Base-by-base conservation (phyloP, 129 eudicot species). In the Artemisia argyi region DNA sequence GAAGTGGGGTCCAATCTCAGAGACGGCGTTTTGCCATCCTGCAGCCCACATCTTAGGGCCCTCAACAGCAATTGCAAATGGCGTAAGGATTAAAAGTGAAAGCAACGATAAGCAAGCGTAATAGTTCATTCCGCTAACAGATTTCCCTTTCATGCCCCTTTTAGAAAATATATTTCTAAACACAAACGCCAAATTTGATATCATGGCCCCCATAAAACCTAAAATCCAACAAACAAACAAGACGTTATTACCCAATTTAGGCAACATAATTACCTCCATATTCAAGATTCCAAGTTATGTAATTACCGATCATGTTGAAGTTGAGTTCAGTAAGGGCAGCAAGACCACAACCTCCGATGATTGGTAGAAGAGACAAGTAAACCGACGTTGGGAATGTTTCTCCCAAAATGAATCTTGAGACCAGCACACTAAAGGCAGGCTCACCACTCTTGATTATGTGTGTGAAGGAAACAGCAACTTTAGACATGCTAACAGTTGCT, bases 401-500 rank as follows among this genome's bases (percentile, higher is more conserved):
- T 7, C 96, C 91, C 20, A 88, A 60, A 14, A 88, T 18, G 46
- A 85, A 81, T 12, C 84, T 74, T 18, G 96, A 88, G 32, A 88
- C 96, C 79, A 85, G 66, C 35, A 85, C 91, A 47, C 88, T 88
- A 65, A 88, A 88, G 69, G 95, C 95, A 7, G 95, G 95, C 53
- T 88, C 90, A 11, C 90, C 82, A 9, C 95, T 88, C 78, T 88
- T 88, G 70, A 88, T 88, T 30, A 85, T 85, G 76, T 88, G 95
- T 44, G 95, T 85, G 65, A 88, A 88, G 35, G 95, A 88, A 73
- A 88, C 95, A 11, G 95, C 86, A 19, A 85, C 95, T 65, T 88
- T 88, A 5, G 96, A 88, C 96, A 88, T 88, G 83, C 96, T 88
- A 32, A 88, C 89, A 13, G 96, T 88, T 68, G 96, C 96, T 61